Conservation (phyloP, 2,329 filamentous ascomycete species). For the Colletotrichum costaricense region DNA sequence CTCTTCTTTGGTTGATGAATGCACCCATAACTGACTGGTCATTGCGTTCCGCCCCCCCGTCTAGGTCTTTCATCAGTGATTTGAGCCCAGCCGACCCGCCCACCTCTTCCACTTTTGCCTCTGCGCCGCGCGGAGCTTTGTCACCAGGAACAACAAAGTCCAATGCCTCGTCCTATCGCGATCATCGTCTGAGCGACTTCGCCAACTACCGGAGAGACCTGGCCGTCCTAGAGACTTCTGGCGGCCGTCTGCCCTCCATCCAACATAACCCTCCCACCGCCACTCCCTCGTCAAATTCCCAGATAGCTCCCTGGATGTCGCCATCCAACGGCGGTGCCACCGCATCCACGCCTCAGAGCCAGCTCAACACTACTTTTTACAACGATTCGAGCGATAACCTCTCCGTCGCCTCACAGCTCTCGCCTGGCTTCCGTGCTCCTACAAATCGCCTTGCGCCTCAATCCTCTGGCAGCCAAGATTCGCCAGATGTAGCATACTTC, state of each 20-base stretch:
- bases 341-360: slow-evolving; percentile 40
- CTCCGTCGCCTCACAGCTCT: slow-evolving; percentile 72
- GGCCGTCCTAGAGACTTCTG: slow-evolving; percentile 72
- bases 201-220: slow-evolving; percentile 79
- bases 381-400: slow-evolving; percentile 81
- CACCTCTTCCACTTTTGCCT: slow-evolving; percentile 51
- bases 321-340: slow-evolving; percentile 46
- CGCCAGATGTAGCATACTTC: slow-evolving; percentile 69
- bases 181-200: slow-evolving; percentile 70
- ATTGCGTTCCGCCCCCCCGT: slow-evolving; percentile 37
- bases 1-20: slow-evolving; percentile 19
- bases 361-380: slow-evolving; percentile 70
- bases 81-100: slow-evolving; percentile 60
- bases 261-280: slow-evolving; percentile 69
- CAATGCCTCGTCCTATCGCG: slow-evolving; percentile 64
- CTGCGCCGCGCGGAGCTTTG: slow-evolving; percentile 55
- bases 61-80: slow-evolving; percentile 43
- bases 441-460: slow-evolving; percentile 39
- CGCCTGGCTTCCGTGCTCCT: slow-evolving; percentile 71
- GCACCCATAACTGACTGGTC: slow-evolving; percentile 30
- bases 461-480: slow-evolving; percentile 66
- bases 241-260: slow-evolving; percentile 67
- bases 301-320: slow-evolving; percentile 70
- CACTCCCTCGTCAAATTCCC: slow-evolving; percentile 63
- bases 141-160: slow-evolving; percentile 56